Base-by-base conservation (phyloP, 495 filamentous ascomycete species). In the Tuber borchii region DNA sequence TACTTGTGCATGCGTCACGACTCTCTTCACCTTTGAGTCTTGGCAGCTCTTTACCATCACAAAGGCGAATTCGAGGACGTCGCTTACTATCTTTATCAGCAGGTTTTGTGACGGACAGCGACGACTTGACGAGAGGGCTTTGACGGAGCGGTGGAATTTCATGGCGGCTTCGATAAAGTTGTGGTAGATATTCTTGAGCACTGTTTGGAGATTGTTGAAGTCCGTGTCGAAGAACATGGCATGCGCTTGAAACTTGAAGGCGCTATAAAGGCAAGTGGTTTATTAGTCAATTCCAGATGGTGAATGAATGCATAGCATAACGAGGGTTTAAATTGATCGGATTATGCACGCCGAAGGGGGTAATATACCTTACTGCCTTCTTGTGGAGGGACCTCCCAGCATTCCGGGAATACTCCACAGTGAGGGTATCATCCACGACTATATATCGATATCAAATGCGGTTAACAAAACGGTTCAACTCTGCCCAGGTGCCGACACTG, bases 181-280 rank as follows among this genome's bases (percentile, higher is more conserved):
- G 7, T 88, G 85, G 82, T 94, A 90, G 20, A 96, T 84, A 79
- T 95, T 97, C 9, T 83, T 83, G 6, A 96, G 84, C 6, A 95
- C 92, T 0, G 89, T 92, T 1, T 80, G 69, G 2, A 88, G 79
- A 9, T 90, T 89, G 82, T 97, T 98, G 85, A 94, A 91, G 7
- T 86, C 84, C 5, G 92, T 93, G 82, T 97, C 94, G 74, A 95
- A 90, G 83, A 95, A 94, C 91, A 97, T 96, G 44, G 90, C 87
- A 79, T 96, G 91, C 73, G 92, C 89, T 78, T 95, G 93, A 69
- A 94, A 90, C 82, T 95, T 94, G 86, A 97, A 93, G 0, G 91
- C 86, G 81, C 90, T 87, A 86, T 31, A 26, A 31, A 61, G 31
- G n/a, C 51, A 61, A 61, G 51, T 26, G 22, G 14, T 26, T 69